Conservation (phyloP, 768 basidiomycete genomes). For the Suillus sp. region DNA sequence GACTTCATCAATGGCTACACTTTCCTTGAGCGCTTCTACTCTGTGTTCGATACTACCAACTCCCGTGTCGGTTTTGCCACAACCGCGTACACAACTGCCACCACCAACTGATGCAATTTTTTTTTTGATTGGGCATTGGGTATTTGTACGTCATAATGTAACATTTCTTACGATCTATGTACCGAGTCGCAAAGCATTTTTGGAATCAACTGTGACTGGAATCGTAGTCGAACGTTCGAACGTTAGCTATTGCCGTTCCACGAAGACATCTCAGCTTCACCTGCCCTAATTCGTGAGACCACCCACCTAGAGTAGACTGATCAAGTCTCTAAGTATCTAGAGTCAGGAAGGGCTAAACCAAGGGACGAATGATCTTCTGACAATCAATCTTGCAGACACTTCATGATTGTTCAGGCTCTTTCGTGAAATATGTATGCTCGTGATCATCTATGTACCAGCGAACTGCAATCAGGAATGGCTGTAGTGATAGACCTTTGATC, state of each 20-base stretch:
- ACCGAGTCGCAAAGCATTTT: not conserved
- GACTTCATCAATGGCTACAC: conserved; percentile 58
- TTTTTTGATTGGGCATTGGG: conserved; percentile 5
- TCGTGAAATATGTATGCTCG: not conserved
- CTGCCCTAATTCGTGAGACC: not conserved
- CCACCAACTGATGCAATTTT: conserved; percentile 28
- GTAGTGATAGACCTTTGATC: not conserved
- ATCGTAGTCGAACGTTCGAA: not conserved
- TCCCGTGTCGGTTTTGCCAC: conserved; percentile 37
- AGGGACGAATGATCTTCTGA: not conserved
- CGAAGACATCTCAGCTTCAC: not conserved
- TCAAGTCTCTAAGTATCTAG: not conserved
- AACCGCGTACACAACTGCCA: conserved; percentile 33
- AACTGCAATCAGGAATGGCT: not conserved
- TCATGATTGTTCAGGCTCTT: not conserved
- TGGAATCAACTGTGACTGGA: not conserved
- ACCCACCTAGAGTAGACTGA: not conserved
- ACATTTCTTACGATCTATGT: not conserved
- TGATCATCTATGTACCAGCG: not conserved
- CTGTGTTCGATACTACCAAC: conserved; percentile 64
- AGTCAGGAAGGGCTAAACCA: not conserved
- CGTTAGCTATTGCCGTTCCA: not conserved
- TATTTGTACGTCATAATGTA: not conserved
- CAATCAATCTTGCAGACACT: not conserved
- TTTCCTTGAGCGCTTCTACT: conserved; percentile 67